A percentile compares a stretch with the other conserved stretches of the same genome.
These are phyloP conservation scores for Cairneyella variabilis DNA, from an alignment of 495 filamentous ascomycete species.

Conservation along the genomic window DNA sequence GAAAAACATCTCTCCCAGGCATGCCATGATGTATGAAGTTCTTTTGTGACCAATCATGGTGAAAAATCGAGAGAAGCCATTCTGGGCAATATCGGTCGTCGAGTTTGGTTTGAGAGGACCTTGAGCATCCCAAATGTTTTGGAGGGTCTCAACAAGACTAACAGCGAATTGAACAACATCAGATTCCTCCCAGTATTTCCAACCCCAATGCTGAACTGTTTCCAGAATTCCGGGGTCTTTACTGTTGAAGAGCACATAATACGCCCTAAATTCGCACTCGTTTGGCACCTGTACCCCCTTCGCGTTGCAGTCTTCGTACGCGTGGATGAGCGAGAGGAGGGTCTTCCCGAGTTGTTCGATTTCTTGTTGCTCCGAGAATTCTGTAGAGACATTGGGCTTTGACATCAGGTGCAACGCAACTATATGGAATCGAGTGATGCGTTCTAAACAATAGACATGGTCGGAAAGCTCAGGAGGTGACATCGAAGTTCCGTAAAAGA, in stretches of 20 bases:
- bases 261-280: constrained; percentile 87
- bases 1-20: constrained; percentile 90
- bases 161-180: constrained; percentile 43
- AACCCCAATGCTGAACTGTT: constrained; percentile 72
- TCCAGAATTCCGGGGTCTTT: constrained; percentile 72
- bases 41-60: constrained; percentile 60
- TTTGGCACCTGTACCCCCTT: constrained; percentile 52
- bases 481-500: constrained; percentile 68
- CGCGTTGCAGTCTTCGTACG: constrained; percentile 71
- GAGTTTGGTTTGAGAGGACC: constrained; percentile 59
- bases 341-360: constrained; percentile 88
- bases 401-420: constrained; percentile 81
- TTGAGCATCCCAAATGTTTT: constrained; percentile 58
- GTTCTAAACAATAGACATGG: constrained; percentile 79
- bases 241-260: constrained; percentile 81
- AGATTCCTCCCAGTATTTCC: constrained; percentile 65
- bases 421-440: constrained; percentile 89
- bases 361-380: constrained; percentile 87
- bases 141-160: constrained; percentile 39
- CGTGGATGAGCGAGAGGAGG: constrained; percentile 79
- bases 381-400: constrained; percentile 52
- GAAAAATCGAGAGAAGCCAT: constrained; percentile 71
- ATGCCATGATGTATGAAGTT: constrained; percentile 88
- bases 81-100: constrained; percentile 46
- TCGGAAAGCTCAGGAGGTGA: constrained; percentile 56